Percentiles rank a stretch among this genome's conserved stretches.
These are phyloP conservation scores for Emydomyces testavorans DNA, from an alignment of 2,329 filamentous ascomycete species.

Conservation along the genomic window DNA sequence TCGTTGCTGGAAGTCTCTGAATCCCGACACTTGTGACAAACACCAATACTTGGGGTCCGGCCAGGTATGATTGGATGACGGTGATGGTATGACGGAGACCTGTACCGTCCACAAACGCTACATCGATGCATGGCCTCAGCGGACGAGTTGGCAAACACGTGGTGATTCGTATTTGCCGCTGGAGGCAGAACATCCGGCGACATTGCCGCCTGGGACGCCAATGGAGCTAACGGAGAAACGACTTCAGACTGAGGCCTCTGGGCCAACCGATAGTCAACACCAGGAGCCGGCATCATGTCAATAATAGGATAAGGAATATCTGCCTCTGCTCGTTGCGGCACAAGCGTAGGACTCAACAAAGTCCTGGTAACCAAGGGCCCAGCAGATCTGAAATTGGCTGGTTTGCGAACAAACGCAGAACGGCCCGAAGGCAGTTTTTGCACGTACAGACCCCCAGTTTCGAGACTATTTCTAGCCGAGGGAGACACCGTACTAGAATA, in stretches of 20 bases:
- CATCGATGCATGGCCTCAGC: slow-evolving; percentile 13
- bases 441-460: slow-evolving; percentile 13
- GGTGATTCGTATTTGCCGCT: background rate
- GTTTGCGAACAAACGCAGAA: slow-evolving; percentile 15
- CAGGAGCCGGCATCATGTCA: background rate
- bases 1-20: slow-evolving; percentile 11
- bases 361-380: slow-evolving; percentile 6
- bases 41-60: background rate
- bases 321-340: background rate
- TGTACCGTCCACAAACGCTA: slow-evolving; percentile 13
- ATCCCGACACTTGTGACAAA: slow-evolving; percentile 13
- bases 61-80: slow-evolving; percentile 9
- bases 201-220: background rate
- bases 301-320: background rate
- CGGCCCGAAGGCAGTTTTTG: slow-evolving; percentile 15
- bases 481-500: background rate
- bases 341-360: slow-evolving; percentile 1
- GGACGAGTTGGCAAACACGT: background rate
- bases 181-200: background rate
- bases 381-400: slow-evolving; percentile 11
- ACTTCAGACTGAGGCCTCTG: background rate
- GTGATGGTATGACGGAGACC: slow-evolving; percentile 13
- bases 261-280: background rate
- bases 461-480: slow-evolving; percentile 3
- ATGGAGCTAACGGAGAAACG: background rate